phyloP scores from a whole-genome alignment of 176 grass and related monocot genomes.

The Paspalum vaginatum region DNA sequence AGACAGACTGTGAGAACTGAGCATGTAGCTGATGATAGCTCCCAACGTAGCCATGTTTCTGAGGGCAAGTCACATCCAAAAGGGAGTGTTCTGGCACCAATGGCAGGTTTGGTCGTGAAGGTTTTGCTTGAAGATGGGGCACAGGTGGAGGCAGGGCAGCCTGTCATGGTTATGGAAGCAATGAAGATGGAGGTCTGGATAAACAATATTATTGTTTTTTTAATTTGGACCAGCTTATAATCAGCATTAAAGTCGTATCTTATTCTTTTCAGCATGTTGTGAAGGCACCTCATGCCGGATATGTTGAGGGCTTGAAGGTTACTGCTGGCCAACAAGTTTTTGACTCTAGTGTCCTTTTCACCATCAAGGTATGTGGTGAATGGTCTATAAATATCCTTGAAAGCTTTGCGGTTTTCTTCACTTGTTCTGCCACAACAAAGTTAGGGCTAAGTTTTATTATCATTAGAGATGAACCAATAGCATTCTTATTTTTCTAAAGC shows the following conservation, averaged over 20 bases:
- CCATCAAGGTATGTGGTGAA: conserved; percentile 55
- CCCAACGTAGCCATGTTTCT: conserved; percentile 54
- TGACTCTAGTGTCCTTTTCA: conserved; percentile 84
- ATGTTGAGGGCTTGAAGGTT: conserved; percentile 73
- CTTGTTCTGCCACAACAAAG: neutral
- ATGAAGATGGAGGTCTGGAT: conserved; percentile 97
- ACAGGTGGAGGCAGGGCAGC: conserved; percentile 67
- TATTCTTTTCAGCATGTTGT: conserved; percentile 74
- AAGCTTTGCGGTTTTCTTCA: neutral
- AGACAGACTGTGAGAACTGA: conserved; percentile 60
- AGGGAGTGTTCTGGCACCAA: conserved; percentile 93
- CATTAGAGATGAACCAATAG: neutral
- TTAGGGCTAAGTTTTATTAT: neutral
- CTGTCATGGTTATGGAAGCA: conserved; percentile 94
- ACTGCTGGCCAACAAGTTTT: conserved; percentile 90
- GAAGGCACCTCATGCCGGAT: conserved; percentile 70
- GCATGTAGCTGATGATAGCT: conserved; percentile 54
- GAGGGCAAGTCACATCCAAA: conserved; percentile 67
- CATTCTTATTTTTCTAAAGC: neutral
- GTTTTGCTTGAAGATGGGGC: conserved; percentile 79
- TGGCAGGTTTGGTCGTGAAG: conserved; percentile 95
- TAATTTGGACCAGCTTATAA: neutral
- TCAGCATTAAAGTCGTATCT: neutral
- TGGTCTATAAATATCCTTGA: neutral
- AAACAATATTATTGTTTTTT: conserved; percentile 5